Evolutionary conservation across 2,329 filamentous ascomycete species (phyloP), one percentile per base, ranked within the genome.

Genomic region (Calonectria pseudoturangicola): DNA sequence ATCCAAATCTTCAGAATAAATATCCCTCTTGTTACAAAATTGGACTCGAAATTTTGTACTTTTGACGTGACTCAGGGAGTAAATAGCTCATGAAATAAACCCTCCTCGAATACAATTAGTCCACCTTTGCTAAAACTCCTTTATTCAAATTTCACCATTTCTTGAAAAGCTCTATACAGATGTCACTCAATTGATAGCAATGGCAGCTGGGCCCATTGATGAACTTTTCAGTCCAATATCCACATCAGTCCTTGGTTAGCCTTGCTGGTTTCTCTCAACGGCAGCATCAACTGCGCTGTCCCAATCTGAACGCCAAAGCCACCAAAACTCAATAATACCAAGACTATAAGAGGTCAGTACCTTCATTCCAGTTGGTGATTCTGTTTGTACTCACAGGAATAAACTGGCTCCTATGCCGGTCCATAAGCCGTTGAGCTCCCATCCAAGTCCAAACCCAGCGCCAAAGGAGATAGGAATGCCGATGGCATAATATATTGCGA

Each of bases 401-500:
- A 62, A 13, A 12, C 58, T 43, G 2, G 16, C 13, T 7, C 21
- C 58, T 18, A 62, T n/a, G 12, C 58, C 58, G 21, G 16, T 21
- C 96, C 96, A 98, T 16, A 98, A 86, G 0, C 96, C 96, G 70
- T 91, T 88, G 45, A 98, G 86, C 63, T 92, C 91, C 95, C 94
- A 97, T 21, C 88, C 88, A 4, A 96, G 85, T 0, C 91, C 93
- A 82, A 98, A 98, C 0, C 92, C 93, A 0, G 93, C 91, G 3
- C 90, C 91, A 76, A 98, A 93, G 47, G 93, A 94, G 45, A 98
- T 91, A 0, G 96, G 96, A 84, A 98, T 88, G 0, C 95, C 96
- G 33, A 98, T 89, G 25, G 90, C 86, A 83, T 98, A 98, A 85
- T 98, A 98, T 21, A 93, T 92, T 62, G 95, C 91, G 2, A 98